Percentiles rank a stretch among this genome's conserved stretches.
These are phyloP conservation scores for Ceratocystis variospora DNA, from an alignment of 2,329 filamentous ascomycete species.

Conservation along the genomic window DNA sequence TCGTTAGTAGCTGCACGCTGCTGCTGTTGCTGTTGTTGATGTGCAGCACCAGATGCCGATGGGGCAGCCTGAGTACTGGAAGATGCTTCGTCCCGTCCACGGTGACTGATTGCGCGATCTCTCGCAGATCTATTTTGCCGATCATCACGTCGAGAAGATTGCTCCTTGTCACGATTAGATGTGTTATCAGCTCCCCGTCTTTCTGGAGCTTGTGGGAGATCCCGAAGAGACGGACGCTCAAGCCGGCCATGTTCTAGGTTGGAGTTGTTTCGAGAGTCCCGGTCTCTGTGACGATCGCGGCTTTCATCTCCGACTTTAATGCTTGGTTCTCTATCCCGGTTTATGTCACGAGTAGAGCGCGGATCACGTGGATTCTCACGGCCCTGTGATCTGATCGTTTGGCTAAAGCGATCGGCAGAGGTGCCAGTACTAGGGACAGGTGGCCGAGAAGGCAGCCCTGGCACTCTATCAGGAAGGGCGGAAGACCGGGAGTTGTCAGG, in stretches of 20 bases:
- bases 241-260: conserved; percentile 14
- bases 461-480: conserved; percentile 1
- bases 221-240: conserved; percentile 22
- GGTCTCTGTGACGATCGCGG: conserved; percentile 14
- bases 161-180: conserved; percentile 13
- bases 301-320: background rate
- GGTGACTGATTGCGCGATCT: conserved; percentile 22
- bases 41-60: conserved; percentile 22
- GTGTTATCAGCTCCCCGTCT: conserved; percentile 27
- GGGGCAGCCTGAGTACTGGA: conserved; percentile 16
- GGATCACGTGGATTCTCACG: conserved; percentile 12
- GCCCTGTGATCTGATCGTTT: background rate
- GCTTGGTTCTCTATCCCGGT: conserved; percentile 8
- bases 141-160: conserved; percentile 13
- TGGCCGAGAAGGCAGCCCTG: conserved; percentile 15
- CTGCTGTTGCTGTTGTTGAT: conserved; percentile 23
- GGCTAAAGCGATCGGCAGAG: conserved; percentile 8
- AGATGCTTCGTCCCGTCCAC: conserved; percentile 21
- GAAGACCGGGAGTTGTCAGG: background rate
- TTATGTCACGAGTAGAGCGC: conserved; percentile 4
- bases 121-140: conserved; percentile 22
- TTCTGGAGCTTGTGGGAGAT: conserved; percentile 36
- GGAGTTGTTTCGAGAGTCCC: conserved; percentile 12
- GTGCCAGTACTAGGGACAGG: conserved; percentile 21
- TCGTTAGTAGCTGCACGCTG: conserved; percentile 26